Conservation (phyloP, 1,139 yeast species). For the Geotrichum klebahnii region DNA sequence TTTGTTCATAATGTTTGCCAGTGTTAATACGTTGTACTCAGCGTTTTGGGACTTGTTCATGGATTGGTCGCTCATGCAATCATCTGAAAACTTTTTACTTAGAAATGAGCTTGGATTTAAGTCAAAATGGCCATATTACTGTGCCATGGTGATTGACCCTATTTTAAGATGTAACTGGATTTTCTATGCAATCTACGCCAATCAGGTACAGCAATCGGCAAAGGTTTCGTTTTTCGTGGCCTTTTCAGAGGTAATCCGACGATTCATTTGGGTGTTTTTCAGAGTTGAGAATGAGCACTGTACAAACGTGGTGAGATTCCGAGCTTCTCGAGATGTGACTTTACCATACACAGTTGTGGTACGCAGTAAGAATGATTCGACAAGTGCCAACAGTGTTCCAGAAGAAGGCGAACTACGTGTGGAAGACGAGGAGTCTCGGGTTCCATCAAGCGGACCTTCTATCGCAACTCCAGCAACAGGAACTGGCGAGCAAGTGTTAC, state of each 20-base stretch:
- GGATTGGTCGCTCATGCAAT: conserved; percentile 94
- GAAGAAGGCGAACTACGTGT: no score
- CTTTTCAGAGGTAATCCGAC: conserved; percentile 69
- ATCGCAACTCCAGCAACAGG: conserved; percentile 16
- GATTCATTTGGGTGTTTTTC: conserved; percentile 84
- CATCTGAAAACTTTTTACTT: conserved; percentile 57
- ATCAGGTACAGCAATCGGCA: conserved; percentile 82
- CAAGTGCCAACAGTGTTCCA: no score
- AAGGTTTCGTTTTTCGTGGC: conserved; percentile 83
- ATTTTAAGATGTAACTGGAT: conserved; percentile 85
- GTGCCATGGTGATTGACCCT: conserved; percentile 69
- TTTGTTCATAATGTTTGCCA: conserved; percentile 68
- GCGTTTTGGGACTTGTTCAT: conserved; percentile 84
- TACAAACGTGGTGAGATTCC: conserved; percentile 74
- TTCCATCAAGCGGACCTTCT: no score
- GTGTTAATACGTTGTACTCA: conserved; percentile 64
- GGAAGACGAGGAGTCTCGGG: no score
- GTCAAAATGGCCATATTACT: conserved; percentile 60
- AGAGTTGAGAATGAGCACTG: conserved; percentile 96
- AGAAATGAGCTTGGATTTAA: conserved; percentile 69
- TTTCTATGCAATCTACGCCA: conserved; percentile 65
- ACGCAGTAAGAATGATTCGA: background rate
- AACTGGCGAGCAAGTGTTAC: no score
- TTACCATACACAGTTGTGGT: conserved; percentile 63
- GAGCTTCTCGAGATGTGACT: conserved; percentile 84